Conservation (phyloP, 495 filamentous ascomycete species). For the Neurospora africana region DNA sequence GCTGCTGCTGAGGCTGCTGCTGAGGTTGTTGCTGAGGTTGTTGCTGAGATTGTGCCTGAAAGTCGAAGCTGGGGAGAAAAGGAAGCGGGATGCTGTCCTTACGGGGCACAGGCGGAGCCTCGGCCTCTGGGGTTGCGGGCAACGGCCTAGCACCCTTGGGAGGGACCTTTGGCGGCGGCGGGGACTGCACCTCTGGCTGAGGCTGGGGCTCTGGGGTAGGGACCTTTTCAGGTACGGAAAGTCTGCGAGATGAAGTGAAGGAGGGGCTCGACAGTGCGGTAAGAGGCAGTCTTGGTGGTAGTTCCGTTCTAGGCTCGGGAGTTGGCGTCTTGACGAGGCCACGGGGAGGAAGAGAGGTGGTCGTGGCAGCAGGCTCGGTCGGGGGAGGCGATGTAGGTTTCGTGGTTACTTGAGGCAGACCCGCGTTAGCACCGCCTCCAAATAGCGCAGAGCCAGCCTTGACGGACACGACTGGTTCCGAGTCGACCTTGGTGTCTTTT, state of each 20-base stretch:
- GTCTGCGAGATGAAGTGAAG: background rate
- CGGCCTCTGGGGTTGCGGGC: constrained; percentile 12
- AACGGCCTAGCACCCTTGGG: constrained; percentile 20
- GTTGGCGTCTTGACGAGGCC: background rate
- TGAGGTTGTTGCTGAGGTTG: background rate
- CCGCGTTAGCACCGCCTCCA: constrained; percentile 8
- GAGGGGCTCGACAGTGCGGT: background rate
- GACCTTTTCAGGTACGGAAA: background rate
- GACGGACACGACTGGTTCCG: constrained; percentile 35
- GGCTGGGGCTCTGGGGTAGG: background rate
- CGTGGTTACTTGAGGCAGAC: constrained; percentile 4
- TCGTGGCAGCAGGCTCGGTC: background rate
- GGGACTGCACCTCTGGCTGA: background rate
- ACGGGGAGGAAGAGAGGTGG: background rate
- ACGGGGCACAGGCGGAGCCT: background rate
- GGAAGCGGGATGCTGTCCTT: constrained; percentile 8
- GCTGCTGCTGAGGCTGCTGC: constrained; percentile 1
- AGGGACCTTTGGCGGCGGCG: constrained; percentile 4
- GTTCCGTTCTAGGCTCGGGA: constrained; percentile 5
- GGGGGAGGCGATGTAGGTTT: constrained; percentile 1
- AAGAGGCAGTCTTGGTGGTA: constrained; percentile 6
- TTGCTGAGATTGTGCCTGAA: background rate
- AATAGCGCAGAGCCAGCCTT: constrained; percentile 12
- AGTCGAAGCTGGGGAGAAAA: constrained; percentile 2
- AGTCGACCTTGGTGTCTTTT: constrained; percentile 6